Conservation (phyloP, 2,329 filamentous ascomycete species). For the Diplodia intermedia region DNA sequence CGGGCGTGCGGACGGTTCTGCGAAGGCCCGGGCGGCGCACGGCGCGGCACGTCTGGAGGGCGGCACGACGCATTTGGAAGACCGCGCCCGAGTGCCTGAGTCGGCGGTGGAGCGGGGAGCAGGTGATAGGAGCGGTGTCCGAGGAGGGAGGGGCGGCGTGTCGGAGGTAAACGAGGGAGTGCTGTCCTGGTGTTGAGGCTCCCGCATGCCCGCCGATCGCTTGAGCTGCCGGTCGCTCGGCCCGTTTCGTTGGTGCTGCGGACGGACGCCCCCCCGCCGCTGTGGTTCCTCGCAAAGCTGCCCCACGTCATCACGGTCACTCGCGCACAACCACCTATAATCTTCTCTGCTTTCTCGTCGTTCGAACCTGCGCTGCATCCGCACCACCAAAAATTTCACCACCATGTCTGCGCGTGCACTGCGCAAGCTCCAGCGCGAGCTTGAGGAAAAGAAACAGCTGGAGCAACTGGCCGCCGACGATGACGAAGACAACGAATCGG, state of each 20-base stretch:
- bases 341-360: background rate
- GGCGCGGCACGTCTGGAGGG: conserved; percentile 71
- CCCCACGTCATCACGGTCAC: conserved; percentile 31
- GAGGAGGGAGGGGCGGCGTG: background rate
- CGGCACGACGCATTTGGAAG: conserved; percentile 73
- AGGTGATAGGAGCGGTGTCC: conserved; percentile 13
- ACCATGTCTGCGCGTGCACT: conserved; percentile 71
- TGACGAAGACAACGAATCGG: conserved; percentile 48
- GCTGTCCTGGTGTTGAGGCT: conserved; percentile 30
- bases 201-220: conserved; percentile 20
- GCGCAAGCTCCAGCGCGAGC: conserved; percentile 67
- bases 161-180: conserved; percentile 24
- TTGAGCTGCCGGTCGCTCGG: conserved; percentile 17
- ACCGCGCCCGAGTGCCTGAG: conserved; percentile 18
- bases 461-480: conserved; percentile 47
- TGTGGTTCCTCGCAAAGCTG: background rate
- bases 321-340: conserved; percentile 5
- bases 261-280: background rate
- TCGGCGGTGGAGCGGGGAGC: conserved; percentile 17
- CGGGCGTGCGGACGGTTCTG: conserved; percentile 56
- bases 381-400: conserved; percentile 11
- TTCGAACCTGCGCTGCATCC: background rate
- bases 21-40: conserved; percentile 70
- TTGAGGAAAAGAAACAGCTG: conserved; percentile 62
- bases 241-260: conserved; percentile 3